Evolutionary conservation across 495 filamentous ascomycete species (phyloP).

Genomic region (Hypomontagnella monticulosa): DNA sequence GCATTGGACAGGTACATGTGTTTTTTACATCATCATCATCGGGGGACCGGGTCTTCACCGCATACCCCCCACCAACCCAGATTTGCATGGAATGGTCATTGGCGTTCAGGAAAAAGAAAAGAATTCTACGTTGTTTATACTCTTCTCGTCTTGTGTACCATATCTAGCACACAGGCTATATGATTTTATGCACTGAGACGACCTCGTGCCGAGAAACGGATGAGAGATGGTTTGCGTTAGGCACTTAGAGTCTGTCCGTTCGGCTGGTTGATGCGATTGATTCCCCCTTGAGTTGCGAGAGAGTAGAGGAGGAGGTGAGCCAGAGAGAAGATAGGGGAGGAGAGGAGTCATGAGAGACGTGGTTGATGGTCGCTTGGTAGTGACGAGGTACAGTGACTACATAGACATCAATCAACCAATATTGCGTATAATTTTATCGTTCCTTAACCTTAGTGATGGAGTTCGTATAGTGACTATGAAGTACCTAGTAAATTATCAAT

Average conservation of each 20-base stretch:
- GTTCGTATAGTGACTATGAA: too few relatives aligned
- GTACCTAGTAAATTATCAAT: too few relatives aligned
- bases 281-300: too few relatives aligned
- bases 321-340: neutral
- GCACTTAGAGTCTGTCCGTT: too few relatives aligned
- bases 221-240: too few relatives aligned
- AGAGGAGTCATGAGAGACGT: neutral
- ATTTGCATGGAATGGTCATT: conserved; percentile 14
- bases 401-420: too few relatives aligned
- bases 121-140: conserved; percentile 1
- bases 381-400: neutral
- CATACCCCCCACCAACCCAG: neutral
- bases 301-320: neutral
- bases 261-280: too few relatives aligned
- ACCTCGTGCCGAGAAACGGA: too few relatives aligned
- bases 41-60: neutral
- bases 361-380: neutral
- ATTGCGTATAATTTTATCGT: too few relatives aligned
- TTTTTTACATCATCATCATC: neutral
- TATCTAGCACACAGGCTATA: neutral
- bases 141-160: neutral
- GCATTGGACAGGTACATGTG: conserved; percentile 14
- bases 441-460: too few relatives aligned
- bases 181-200: too few relatives aligned
- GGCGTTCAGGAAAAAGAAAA: conserved; percentile 12